These are phyloP conservation scores for Salvia rosmarinus DNA, from an alignment of 257 asterid genomes.

Conservation along the genomic window DNA sequence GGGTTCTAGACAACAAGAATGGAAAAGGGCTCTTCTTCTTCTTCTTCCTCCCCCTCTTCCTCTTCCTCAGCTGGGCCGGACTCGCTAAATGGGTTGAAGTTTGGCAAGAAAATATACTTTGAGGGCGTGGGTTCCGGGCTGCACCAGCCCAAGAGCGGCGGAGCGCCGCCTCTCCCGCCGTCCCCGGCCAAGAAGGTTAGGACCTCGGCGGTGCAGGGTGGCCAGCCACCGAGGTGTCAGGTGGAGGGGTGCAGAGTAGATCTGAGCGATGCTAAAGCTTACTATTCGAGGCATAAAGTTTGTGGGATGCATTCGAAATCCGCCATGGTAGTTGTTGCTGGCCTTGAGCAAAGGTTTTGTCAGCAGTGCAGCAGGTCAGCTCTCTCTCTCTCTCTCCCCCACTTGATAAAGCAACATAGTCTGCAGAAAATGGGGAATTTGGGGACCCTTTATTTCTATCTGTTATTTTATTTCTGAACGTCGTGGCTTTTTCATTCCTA, in stretches of 20 bases:
- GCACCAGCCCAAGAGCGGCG: slow-evolving; percentile 33
- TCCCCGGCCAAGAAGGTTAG: slow-evolving; percentile 73
- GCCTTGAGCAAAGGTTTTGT: slow-evolving; percentile 91
- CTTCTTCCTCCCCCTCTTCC: slow-evolving; percentile 56
- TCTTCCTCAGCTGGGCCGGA: slow-evolving; percentile 44
- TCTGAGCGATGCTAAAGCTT: slow-evolving; percentile 94
- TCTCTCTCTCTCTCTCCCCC: slow-evolving; percentile 4
- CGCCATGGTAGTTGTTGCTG: slow-evolving; percentile 73
- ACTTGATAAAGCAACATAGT: not conserved
- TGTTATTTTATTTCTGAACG: not conserved
- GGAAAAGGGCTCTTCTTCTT: slow-evolving; percentile 56
- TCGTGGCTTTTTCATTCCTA: not conserved
- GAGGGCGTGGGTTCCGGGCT: slow-evolving; percentile 52
- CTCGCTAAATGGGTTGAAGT: slow-evolving; percentile 64
- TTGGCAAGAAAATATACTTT: slow-evolving; percentile 87
- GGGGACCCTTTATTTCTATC: not conserved
- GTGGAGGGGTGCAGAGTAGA: slow-evolving; percentile 93
- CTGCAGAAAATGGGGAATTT: slow-evolving; percentile 9
- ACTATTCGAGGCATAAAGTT: slow-evolving; percentile 93
- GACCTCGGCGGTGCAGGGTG: slow-evolving; percentile 50
- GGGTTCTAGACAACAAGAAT: slow-evolving; percentile 57
- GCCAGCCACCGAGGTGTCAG: slow-evolving; percentile 84
- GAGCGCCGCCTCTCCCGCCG: slow-evolving; percentile 42
- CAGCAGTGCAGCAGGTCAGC: slow-evolving; percentile 98
- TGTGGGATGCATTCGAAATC: slow-evolving; percentile 90